phyloP scores from a whole-genome alignment of 768 basidiomycete genomes.

The Kwoniella mangroviensis region DNA sequence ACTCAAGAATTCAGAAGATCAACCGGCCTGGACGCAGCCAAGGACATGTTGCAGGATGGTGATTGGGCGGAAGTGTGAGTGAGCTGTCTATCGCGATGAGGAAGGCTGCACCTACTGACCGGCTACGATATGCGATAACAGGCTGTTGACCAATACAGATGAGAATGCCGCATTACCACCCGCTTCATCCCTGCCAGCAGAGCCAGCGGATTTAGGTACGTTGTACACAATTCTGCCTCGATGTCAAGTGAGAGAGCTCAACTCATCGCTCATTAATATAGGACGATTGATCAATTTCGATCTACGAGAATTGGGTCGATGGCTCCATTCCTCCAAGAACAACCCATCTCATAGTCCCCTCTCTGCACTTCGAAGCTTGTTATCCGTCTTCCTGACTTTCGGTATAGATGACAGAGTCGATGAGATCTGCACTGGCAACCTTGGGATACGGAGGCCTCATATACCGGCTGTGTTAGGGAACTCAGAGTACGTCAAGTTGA shows the following conservation, averaged over 20 bases:
- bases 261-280: neutral
- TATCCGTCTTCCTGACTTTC: slow-evolving; percentile 71
- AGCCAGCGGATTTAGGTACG: neutral
- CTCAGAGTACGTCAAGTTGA: neutral
- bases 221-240: neutral
- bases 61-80: slow-evolving; percentile 76
- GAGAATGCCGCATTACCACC: neutral
- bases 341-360: slow-evolving; percentile 58
- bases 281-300: slow-evolving; percentile 34
- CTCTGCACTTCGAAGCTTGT: slow-evolving; percentile 64
- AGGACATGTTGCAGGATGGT: slow-evolving; percentile 72
- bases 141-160: neutral
- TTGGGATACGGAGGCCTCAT: slow-evolving; percentile 62
- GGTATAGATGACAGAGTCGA: slow-evolving; percentile 75
- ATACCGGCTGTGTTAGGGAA: slow-evolving; percentile 35
- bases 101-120: too few relatives aligned
- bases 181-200: neutral
- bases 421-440: slow-evolving; percentile 66
- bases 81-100: neutral
- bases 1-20: slow-evolving; percentile 84
- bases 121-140: too few relatives aligned
- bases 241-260: neutral
- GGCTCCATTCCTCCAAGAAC: slow-evolving; percentile 46
- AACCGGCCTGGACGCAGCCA: slow-evolving; percentile 74
- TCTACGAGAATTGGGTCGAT: slow-evolving; percentile 19